Conservation (phyloP, 345 rosid genomes). For the Lepidium aucheri region DNA sequence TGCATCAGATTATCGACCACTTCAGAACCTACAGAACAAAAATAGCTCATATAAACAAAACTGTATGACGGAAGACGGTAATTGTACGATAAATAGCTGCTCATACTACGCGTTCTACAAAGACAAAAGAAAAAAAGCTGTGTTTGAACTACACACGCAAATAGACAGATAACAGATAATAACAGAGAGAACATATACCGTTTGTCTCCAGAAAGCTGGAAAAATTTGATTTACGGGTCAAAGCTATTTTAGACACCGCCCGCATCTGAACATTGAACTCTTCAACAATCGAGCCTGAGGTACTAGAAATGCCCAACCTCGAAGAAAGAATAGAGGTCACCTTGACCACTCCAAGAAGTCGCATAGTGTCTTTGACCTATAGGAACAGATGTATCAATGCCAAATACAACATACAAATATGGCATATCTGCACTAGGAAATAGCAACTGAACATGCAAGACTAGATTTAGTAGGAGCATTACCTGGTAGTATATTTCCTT, state of each 20-base stretch:
- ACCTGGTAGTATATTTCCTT: constrained; percentile 89
- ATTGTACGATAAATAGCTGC: neutral
- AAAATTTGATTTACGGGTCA: constrained; percentile 84
- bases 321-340: constrained; percentile 64
- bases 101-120: neutral
- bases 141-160: constrained; percentile 11
- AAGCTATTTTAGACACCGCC: constrained; percentile 89
- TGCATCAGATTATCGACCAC: constrained; percentile 91
- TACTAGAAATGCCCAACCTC: constrained; percentile 69
- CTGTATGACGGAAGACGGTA: constrained; percentile 7
- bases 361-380: constrained; percentile 88
- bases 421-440: neutral
- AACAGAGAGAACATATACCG: constrained; percentile 38
- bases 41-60: constrained; percentile 3
- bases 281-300: constrained; percentile 77
- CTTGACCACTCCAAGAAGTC: constrained; percentile 93
- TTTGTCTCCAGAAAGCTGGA: constrained; percentile 65
- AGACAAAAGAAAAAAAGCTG: constrained; percentile 1
- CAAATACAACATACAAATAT: neutral
- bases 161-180: neutral
- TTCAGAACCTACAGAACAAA: constrained; percentile 58
- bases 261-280: constrained; percentile 96
- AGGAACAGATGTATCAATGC: constrained; percentile 15
- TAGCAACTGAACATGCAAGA: constrained; percentile 11
- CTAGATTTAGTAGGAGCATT: constrained; percentile 7